Conservation (phyloP, 805 yeast genomes). For the Yamadazyma laniorum region DNA sequence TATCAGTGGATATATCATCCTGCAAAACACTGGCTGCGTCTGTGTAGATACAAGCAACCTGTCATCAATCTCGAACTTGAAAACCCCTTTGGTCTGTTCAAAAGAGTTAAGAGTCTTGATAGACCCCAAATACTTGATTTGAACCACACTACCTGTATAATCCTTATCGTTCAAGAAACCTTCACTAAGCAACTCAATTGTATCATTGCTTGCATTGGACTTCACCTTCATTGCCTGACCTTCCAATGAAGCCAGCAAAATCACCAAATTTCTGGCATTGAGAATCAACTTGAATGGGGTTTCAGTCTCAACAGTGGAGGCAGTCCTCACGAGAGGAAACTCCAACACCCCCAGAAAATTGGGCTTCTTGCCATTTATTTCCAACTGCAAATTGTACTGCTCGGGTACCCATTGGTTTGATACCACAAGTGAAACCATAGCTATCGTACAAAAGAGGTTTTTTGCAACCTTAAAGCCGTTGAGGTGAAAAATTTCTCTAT, state of each 20-base stretch:
- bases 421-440: conserved; percentile 6
- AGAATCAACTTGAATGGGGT: conserved; percentile 7
- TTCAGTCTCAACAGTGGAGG: background rate
- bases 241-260: conserved; percentile 11
- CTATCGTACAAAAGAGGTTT: background rate
- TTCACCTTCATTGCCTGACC: conserved; percentile 6
- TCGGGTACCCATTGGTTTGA: conserved; percentile 7
- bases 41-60: conserved; percentile 65
- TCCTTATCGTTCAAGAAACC: conserved; percentile 12
- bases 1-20: conserved; percentile 63
- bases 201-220: conserved; percentile 1
- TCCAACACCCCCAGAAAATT: conserved; percentile 10
- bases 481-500: background rate
- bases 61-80: conserved; percentile 46
- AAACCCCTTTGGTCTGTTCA: conserved; percentile 14
- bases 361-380: conserved; percentile 9
- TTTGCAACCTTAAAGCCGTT: conserved; percentile 7
- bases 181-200: conserved; percentile 3
- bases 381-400: conserved; percentile 8
- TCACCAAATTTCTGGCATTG: conserved; percentile 10
- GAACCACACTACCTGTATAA: conserved; percentile 9
- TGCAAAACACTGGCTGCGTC: conserved; percentile 65
- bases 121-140: conserved; percentile 12
- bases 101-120: conserved; percentile 10
- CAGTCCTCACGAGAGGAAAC: conserved; percentile 5